Conservation (phyloP, 352 stramenopile species). For the Phytophthora cryptogea region DNA sequence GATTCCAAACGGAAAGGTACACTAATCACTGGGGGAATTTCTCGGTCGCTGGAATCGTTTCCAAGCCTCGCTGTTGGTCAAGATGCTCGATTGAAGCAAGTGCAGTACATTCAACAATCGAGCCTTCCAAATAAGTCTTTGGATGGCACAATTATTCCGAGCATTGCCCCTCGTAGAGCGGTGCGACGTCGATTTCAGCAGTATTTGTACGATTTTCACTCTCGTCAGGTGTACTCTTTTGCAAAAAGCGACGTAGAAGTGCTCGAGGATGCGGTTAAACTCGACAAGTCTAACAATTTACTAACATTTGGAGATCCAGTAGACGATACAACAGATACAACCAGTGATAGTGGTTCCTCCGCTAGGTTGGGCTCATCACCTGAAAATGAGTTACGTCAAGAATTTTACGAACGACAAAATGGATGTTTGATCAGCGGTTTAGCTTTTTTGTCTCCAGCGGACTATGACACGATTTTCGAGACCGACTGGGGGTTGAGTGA, state of each 20-base stretch:
- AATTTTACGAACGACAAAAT: conserved; percentile 4
- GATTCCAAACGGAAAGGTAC: conserved; percentile 10
- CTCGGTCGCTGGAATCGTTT: conserved; percentile 9
- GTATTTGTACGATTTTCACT: conserved; percentile 70
- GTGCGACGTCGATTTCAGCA: conserved; percentile 45
- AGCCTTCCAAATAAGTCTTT: conserved; percentile 4
- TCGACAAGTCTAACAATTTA: background rate
- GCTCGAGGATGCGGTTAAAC: conserved; percentile 3
- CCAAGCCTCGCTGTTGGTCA: conserved; percentile 9
- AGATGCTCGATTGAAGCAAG: conserved; percentile 12
- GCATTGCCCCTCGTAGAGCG: conserved; percentile 12
- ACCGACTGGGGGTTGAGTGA: conserved; percentile 55
- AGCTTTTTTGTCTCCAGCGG: conserved; percentile 20
- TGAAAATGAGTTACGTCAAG: background rate
- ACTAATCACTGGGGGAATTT: conserved; percentile 1
- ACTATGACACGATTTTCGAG: conserved; percentile 58
- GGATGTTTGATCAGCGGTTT: conserved; percentile 43
- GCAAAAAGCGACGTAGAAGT: conserved; percentile 24
- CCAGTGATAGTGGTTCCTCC: background rate
- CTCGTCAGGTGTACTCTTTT: conserved; percentile 60
- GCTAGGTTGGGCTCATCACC: background rate
- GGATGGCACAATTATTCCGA: conserved; percentile 1
- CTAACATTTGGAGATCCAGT: background rate
- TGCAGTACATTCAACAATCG: conserved; percentile 3
- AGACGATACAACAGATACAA: background rate